phyloP scores from a whole-genome alignment of 139 green algal genomes.

The Chlamydomonas sp. region DNA sequence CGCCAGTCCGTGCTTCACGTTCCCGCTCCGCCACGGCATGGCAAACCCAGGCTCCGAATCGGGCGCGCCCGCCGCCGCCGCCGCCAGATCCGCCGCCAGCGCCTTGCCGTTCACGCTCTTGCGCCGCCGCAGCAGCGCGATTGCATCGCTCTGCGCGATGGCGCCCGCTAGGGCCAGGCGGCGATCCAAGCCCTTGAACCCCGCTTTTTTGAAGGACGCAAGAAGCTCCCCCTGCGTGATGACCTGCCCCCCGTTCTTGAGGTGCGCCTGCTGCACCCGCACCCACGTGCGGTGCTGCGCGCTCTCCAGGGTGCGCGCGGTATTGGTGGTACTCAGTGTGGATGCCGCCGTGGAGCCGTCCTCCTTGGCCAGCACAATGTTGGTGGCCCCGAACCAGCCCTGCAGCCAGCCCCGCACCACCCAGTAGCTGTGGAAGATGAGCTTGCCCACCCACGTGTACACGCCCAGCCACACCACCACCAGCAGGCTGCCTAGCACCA shows the following conservation, averaged over 20 bases:
- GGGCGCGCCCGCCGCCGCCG: too few relatives aligned
- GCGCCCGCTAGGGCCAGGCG: too few relatives aligned
- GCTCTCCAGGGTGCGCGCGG: neutral
- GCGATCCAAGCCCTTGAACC: too few relatives aligned
- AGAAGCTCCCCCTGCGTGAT: too few relatives aligned
- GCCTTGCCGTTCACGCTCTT: too few relatives aligned
- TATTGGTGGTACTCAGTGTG: neutral
- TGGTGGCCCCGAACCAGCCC: neutral
- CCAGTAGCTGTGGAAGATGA: neutral
- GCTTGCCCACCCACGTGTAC: neutral
- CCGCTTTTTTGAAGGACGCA: too few relatives aligned
- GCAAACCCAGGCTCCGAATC: too few relatives aligned
- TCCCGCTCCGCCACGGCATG: too few relatives aligned
- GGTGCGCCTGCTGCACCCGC: neutral
- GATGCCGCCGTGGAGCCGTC: neutral
- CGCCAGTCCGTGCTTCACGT: too few relatives aligned
- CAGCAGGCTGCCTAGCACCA: neutral
- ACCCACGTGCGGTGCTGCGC: neutral
- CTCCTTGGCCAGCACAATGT: neutral
- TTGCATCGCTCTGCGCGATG: too few relatives aligned
- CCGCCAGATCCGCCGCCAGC: too few relatives aligned
- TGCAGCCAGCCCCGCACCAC: neutral
- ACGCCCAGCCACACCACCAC: neutral
- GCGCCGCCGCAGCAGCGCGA: too few relatives aligned
- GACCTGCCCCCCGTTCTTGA: constrained; percentile 3